These are phyloP conservation scores for Pholiota conissans DNA, from an alignment of 768 basidiomycete genomes.

Conservation along the genomic window DNA sequence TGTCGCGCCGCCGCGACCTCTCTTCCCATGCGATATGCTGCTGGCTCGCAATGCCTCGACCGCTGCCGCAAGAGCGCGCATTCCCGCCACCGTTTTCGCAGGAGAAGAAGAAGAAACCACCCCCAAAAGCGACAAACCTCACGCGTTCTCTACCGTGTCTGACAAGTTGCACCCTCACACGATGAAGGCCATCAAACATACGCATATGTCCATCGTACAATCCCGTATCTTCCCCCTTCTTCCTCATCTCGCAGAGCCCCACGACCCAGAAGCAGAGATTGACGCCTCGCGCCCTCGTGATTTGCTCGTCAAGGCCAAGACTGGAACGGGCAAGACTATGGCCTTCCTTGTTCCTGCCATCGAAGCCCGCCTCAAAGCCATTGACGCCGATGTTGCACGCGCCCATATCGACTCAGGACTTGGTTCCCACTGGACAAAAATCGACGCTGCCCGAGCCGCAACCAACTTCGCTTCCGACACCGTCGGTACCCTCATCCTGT, in stretches of 20 bases:
- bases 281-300: constrained; percentile 45
- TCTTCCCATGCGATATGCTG: constrained; percentile 17
- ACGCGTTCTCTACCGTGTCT: constrained; percentile 31
- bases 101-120: neutral
- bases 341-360: constrained; percentile 88
- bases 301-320: constrained; percentile 83
- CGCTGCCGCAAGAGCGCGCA: constrained; percentile 1
- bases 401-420: constrained; percentile 37
- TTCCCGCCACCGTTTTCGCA: neutral
- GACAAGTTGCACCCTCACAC: constrained; percentile 39
- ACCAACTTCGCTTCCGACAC: constrained; percentile 33
- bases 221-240: constrained; percentile 74
- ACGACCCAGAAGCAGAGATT: constrained; percentile 24
- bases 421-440: constrained; percentile 12
- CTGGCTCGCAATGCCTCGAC: constrained; percentile 10
- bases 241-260: constrained; percentile 63
- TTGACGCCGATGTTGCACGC: constrained; percentile 45
- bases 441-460: neutral
- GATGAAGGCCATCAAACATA: constrained; percentile 64
- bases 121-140: constrained; percentile 9
- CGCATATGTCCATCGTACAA: constrained; percentile 81
- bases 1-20: constrained; percentile 14
- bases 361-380: constrained; percentile 65
- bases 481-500: constrained; percentile 79
- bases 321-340: constrained; percentile 88